A percentile compares a stretch with the other conserved stretches of the same genome.
phyloP scores from a whole-genome alignment of 1,139 yeast species.

The Debaryomyces udenii region DNA sequence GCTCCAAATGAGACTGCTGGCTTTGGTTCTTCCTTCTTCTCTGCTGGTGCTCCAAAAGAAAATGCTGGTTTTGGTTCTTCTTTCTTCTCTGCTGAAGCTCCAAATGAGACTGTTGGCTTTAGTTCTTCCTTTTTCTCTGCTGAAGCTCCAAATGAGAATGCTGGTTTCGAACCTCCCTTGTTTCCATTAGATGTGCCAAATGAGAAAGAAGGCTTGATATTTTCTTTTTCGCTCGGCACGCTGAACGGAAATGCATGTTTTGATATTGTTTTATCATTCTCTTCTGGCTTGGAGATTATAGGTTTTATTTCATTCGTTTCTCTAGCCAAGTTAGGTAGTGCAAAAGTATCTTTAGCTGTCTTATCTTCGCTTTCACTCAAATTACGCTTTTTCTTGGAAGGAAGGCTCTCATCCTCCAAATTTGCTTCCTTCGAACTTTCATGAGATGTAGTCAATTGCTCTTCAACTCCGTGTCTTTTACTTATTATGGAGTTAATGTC shows the following conservation, averaged over 20 bases:
- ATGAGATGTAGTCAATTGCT: conserved; percentile 12
- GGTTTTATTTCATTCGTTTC: background rate
- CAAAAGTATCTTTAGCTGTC: conserved; percentile 1
- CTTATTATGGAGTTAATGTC: conserved; percentile 28
- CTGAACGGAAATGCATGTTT: conserved; percentile 3
- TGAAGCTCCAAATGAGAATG: conserved; percentile 15
- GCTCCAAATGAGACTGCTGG: conserved; percentile 15
- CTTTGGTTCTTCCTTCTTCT: conserved; percentile 10
- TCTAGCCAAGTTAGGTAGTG: conserved; percentile 8
- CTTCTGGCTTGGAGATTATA: background rate
- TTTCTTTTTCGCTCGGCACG: background rate
- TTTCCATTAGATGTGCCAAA: conserved; percentile 9
- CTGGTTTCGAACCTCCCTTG: conserved; percentile 7
- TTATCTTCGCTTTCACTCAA: background rate
- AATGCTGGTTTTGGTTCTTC: conserved; percentile 13
- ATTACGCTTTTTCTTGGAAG: conserved; percentile 10
- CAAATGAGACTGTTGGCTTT: conserved; percentile 13
- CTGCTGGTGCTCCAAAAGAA: conserved; percentile 14
- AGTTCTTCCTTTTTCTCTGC: conserved; percentile 9
- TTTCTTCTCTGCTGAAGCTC: conserved; percentile 10
- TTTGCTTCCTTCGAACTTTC: background rate
- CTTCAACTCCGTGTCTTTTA: conserved; percentile 22
- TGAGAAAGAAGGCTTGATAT: conserved; percentile 6
- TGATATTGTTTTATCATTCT: background rate
- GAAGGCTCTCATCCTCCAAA: conserved; percentile 1